A percentile compares a stretch with the other conserved stretches of the same genome.
phyloP scores from a whole-genome alignment of 2,329 filamentous ascomycete species.

The Periconia sp. region DNA sequence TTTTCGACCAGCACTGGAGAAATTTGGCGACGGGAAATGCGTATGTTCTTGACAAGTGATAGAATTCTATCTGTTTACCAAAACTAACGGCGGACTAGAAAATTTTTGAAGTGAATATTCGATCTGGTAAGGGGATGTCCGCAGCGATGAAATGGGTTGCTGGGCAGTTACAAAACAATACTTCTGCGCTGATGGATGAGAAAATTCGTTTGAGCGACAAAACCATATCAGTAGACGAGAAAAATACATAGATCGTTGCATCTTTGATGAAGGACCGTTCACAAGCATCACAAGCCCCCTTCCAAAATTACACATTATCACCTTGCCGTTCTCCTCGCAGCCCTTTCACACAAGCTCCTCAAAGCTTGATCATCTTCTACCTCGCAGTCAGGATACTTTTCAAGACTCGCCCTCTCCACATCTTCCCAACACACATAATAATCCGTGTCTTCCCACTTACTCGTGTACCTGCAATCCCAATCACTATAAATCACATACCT shows the following conservation, averaged over 20 bases:
- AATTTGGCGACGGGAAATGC: background rate
- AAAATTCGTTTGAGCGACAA: background rate
- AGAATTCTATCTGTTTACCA: background rate
- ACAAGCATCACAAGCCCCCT: too few relatives aligned
- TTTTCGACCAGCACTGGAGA: background rate
- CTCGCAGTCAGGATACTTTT: conserved; percentile 1
- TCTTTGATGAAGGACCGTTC: too few relatives aligned
- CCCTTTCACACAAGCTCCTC: conserved; percentile 32
- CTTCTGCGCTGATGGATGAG: background rate
- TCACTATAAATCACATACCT: conserved; percentile 8
- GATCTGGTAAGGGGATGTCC: background rate
- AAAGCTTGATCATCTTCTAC: conserved; percentile 1
- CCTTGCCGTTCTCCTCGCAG: too few relatives aligned
- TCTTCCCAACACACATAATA: background rate
- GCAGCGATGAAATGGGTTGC: background rate
- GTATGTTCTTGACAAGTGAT: background rate
- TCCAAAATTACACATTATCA: too few relatives aligned
- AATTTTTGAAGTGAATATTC: background rate
- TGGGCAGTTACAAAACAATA: background rate
- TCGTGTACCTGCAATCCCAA: conserved; percentile 8
- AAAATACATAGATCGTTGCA: too few relatives aligned
- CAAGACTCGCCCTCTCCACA: background rate
- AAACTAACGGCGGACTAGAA: background rate
- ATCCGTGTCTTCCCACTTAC: background rate
- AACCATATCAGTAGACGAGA: too few relatives aligned